Conservation (phyloP, 1,139 yeast genomes). For the Pichia sp. region DNA sequence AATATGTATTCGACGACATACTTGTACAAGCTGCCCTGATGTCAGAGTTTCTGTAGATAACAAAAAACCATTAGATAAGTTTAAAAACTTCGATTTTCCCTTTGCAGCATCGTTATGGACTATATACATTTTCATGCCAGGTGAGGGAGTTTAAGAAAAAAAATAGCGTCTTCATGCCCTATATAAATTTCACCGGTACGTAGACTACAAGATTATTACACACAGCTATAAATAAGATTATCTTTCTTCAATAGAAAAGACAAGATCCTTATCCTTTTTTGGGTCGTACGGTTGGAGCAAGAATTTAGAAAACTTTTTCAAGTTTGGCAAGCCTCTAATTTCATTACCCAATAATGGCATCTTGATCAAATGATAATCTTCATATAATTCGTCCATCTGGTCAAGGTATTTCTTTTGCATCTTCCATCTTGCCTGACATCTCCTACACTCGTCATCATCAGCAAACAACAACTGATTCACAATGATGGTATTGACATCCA, state of each 20-base stretch:
- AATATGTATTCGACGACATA: slow-evolving; percentile 19
- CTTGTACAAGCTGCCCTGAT: too few species aligned
- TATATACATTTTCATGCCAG: not conserved
- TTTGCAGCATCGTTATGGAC: not conserved
- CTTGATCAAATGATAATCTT: slow-evolving; percentile 88
- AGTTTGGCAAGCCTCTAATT: slow-evolving; percentile 84
- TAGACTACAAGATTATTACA: not conserved
- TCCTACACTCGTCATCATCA: slow-evolving; percentile 70
- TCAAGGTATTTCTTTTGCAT: slow-evolving; percentile 94
- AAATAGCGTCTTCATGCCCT: not conserved
- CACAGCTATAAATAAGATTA: slow-evolving; percentile 13
- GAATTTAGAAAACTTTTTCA: slow-evolving; percentile 70
- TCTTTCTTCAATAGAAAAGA: slow-evolving; percentile 62
- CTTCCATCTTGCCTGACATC: slow-evolving; percentile 90
- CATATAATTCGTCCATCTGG: slow-evolving; percentile 88
- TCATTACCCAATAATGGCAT: slow-evolving; percentile 93
- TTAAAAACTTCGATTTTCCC: too few species aligned
- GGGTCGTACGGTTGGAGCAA: slow-evolving; percentile 71
- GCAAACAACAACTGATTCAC: slow-evolving; percentile 92
- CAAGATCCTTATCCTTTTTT: slow-evolving; percentile 51
- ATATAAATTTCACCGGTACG: not conserved
- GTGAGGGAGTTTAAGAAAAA: not conserved
- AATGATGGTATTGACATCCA: slow-evolving; percentile 94
- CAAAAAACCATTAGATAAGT: too few species aligned
- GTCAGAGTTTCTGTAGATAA: too few species aligned